These are phyloP conservation scores for Plasmodium sp. DNA, from an alignment of 169 alveolate genomes.

Conservation along the genomic window DNA sequence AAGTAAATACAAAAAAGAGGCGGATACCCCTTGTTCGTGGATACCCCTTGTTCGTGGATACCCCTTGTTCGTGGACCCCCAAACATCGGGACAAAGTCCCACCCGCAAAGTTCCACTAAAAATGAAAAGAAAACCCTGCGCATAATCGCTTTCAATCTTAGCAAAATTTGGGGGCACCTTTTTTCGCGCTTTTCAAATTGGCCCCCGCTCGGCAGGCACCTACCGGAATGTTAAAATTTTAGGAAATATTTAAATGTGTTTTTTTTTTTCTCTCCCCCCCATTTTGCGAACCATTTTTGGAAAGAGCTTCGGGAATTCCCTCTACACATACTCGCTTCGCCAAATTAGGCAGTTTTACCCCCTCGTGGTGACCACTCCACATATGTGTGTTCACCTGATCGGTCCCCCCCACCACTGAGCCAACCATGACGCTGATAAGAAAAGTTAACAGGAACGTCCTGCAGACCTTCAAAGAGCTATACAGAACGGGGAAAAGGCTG, in stretches of 20 bases:
- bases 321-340: not conserved
- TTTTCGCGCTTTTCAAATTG: not conserved
- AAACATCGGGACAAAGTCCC: not conserved
- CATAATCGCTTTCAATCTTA: not conserved
- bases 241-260: not conserved
- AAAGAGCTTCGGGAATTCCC: not conserved
- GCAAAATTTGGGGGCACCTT: not conserved
- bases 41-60: not conserved
- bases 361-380: not conserved
- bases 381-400: not conserved
- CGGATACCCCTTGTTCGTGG: not conserved
- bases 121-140: not conserved
- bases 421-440: conserved; percentile 44
- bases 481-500: conserved; percentile 50
- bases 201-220: not conserved
- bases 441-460: conserved; percentile 63
- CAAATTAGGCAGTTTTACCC: not conserved
- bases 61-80: not conserved
- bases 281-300: not conserved
- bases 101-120: not conserved
- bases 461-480: conserved; percentile 65
- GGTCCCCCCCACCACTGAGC: not conserved
- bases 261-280: not conserved
- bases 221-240: not conserved
- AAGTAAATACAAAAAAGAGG: not conserved